Evolutionary conservation across 202 grass and related monocot species (phyloP), one percentile per base, ranked within the genome.

Genomic region (Saccharum hybrid): DNA sequence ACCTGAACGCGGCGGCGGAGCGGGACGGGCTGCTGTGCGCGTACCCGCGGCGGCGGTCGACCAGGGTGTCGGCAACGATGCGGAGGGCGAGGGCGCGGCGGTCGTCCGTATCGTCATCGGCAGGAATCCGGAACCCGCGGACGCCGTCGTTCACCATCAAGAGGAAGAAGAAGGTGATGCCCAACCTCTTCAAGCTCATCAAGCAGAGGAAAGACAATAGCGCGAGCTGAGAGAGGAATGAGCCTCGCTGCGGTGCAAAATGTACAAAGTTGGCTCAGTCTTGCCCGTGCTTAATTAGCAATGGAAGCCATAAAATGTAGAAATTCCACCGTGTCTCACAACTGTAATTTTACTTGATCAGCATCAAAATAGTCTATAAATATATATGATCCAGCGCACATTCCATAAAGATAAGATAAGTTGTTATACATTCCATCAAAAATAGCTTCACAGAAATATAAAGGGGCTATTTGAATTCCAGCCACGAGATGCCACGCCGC

Each of bases 141-240:
- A 87, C 92, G 33, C 85, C 93, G 34, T 95, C 89, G 13, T 72
- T 94, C 76, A 87, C 89, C 6, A 86, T 95, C 46, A 98, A 92
- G 83, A 94, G 87, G 91, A 98, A 86, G 80, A 88, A 83, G 66
- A 93, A 87, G 77, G 84, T 88, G 66, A 83, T 96, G 86, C 96
- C 92, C 70, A 92, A 80, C 79, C 84, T 98, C 26, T 83, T 94
- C 38, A 96, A 92, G 83, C 90, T 98, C 60, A 90, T 96, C 38
- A 91, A 69, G 52, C 61, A 78, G 61, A 84, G 68, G 38, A 90
- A 41, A 69, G 84, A n/a, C 23, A 13, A 70, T 0, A 51, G 41
- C 41, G 74, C 8, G 13, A 57, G 36, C n/a, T 85, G 71, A 85
- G 12, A 56, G 26, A 15, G 78, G 71, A 85, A n/a, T 82, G 71